phyloP scores from a whole-genome alignment of 805 yeast species.

The Starmera caribaea region DNA sequence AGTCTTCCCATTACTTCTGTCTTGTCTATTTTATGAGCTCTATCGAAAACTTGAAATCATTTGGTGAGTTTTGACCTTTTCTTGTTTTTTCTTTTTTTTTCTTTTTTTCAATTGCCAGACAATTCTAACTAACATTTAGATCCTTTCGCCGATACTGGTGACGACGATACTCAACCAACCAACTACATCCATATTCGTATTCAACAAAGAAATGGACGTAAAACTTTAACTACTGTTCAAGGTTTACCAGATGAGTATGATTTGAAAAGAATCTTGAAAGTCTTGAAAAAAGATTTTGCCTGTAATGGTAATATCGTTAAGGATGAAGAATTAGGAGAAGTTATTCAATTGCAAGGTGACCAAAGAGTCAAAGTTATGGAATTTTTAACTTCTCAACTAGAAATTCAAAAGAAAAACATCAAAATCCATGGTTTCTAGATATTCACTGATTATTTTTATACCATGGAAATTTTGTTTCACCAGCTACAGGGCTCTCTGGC shows the following conservation, averaged over 20 bases:
- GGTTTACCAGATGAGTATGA: conserved; percentile 95
- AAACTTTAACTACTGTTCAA: conserved; percentile 96
- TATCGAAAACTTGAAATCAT: conserved; percentile 81
- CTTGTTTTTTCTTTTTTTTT: background rate
- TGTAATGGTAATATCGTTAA: conserved; percentile 98
- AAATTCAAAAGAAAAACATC: conserved; percentile 90
- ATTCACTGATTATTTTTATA: too few relatives aligned
- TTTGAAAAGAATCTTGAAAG: conserved; percentile 85
- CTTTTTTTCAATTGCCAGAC: background rate
- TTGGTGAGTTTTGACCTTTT: conserved; percentile 35
- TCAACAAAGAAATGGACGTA: conserved; percentile 99
- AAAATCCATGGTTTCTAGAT: conserved; percentile 97
- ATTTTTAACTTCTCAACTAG: conserved; percentile 78
- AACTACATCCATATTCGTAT: conserved; percentile 97
- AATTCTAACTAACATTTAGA: conserved; percentile 30
- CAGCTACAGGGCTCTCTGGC: too few relatives aligned
- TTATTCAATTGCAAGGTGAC: conserved; percentile 97
- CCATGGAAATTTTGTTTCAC: too few relatives aligned
- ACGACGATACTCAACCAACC: conserved; percentile 93
- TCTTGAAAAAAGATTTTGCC: conserved; percentile 94
- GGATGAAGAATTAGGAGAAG: conserved; percentile 93
- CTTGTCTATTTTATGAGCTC: conserved; percentile 51
- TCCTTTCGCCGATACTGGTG: conserved; percentile 99
- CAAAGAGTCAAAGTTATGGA: conserved; percentile 95
- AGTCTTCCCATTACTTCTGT: background rate